phyloP scores from a whole-genome alignment of 495 filamentous ascomycete genomes.

The Ramalina peruviana region DNA sequence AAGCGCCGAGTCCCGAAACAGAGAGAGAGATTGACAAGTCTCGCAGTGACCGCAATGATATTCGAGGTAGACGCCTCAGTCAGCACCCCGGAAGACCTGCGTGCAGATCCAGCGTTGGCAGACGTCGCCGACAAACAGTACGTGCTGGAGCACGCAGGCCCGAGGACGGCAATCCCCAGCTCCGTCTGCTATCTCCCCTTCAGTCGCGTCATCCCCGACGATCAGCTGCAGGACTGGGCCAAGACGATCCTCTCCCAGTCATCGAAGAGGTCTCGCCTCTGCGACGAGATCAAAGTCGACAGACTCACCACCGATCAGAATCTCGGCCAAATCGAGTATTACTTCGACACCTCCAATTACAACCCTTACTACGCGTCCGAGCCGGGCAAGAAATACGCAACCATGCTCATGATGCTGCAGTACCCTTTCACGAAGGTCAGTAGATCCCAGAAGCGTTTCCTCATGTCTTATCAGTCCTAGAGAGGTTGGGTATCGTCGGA shows the following conservation, averaged over 20 bases:
- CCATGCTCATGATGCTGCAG: slow-evolving; percentile 39
- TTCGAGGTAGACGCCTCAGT: slow-evolving; percentile 32
- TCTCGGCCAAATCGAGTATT: slow-evolving; percentile 37
- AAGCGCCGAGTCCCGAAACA: not conserved
- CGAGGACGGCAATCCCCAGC: slow-evolving; percentile 25
- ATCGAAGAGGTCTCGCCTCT: not conserved
- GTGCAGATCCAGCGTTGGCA: slow-evolving; percentile 18
- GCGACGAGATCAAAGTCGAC: slow-evolving; percentile 16
- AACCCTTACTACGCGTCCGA: slow-evolving; percentile 25
- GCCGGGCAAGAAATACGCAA: slow-evolving; percentile 35
- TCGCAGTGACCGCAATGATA: slow-evolving; percentile 28
- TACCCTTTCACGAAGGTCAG: slow-evolving; percentile 30
- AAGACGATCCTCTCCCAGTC: slow-evolving; percentile 4
- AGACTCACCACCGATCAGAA: slow-evolving; percentile 21
- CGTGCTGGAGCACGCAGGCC: slow-evolving; percentile 19
- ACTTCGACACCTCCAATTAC: slow-evolving; percentile 38
- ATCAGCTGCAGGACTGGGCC: slow-evolving; percentile 8
- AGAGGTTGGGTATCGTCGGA: too few relatives aligned
- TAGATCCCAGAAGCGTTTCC: too few relatives aligned
- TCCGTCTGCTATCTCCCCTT: slow-evolving; percentile 35
- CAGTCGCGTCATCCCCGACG: slow-evolving; percentile 19
- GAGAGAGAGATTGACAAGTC: not conserved
- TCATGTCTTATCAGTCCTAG: too few relatives aligned
- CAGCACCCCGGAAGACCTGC: slow-evolving; percentile 28
- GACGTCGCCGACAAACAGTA: slow-evolving; percentile 25